A percentile compares a stretch with the other conserved stretches of the same genome.
Conservation (phyloP, 2,329 filamentous ascomycete genomes). For the Pezicula carpinea region DNA sequence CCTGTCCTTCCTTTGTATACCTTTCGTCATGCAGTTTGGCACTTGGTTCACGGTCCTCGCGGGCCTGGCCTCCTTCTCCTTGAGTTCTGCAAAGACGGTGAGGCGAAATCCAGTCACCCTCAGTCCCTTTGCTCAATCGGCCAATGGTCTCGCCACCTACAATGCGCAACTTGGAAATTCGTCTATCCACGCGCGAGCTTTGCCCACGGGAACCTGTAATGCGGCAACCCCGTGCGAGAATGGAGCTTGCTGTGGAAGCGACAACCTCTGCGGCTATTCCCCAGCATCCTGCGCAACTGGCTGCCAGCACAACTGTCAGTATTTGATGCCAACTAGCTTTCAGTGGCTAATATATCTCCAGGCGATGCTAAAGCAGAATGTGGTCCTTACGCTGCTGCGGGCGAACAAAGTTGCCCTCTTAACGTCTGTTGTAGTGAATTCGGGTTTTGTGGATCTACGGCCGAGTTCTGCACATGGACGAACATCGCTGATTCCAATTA, state of each 20-base stretch:
- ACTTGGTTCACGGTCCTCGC: too few species aligned
- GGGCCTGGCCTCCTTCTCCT: too few species aligned
- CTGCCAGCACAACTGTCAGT: slow-evolving; percentile 31
- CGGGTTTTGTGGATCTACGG: slow-evolving; percentile 17
- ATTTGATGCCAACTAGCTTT: too few species aligned
- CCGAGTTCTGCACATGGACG: not conserved
- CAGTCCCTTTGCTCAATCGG: too few species aligned
- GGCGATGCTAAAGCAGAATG: slow-evolving; percentile 30
- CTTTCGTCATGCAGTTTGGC: too few species aligned
- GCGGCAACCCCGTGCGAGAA: slow-evolving; percentile 6
- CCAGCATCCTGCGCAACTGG: slow-evolving; percentile 1
- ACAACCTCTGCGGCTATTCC: slow-evolving; percentile 6
- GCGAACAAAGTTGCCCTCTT: slow-evolving; percentile 22
- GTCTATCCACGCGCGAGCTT: too few species aligned
- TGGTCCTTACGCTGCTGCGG: slow-evolving; percentile 23
- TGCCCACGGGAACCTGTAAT: slow-evolving; percentile 7
- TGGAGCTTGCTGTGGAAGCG: slow-evolving; percentile 1
- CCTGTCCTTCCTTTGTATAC: too few species aligned
- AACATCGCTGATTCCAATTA: not conserved
- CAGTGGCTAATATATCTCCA: too few species aligned
- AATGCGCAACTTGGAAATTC: too few species aligned
- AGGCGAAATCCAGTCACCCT: too few species aligned
- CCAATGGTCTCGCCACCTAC: too few species aligned
- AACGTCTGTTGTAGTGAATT: slow-evolving; percentile 28
- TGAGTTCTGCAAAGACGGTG: too few species aligned